phyloP scores from a whole-genome alignment of 1,139 yeast species.

The Saccharomyces hybrid region DNA sequence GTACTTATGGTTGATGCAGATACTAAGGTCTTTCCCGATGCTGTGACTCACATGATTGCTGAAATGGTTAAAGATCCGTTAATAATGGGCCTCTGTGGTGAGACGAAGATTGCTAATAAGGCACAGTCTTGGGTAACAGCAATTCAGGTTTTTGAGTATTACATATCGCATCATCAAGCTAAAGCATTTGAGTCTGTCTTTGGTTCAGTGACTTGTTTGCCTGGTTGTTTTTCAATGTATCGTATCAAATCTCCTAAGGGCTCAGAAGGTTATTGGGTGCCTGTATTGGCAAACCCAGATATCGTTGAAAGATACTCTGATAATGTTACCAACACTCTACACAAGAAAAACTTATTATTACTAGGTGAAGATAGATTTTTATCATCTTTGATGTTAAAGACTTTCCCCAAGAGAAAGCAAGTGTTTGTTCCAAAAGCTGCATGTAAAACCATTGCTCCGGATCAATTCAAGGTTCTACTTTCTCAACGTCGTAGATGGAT shows the following conservation, averaged over 20 bases:
- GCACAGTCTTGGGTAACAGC: constrained; percentile 84
- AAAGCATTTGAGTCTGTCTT: constrained; percentile 94
- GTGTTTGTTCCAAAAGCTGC: constrained; percentile 93
- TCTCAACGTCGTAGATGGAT: constrained; percentile 99
- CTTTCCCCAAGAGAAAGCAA: constrained; percentile 90
- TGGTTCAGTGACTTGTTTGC: constrained; percentile 95
- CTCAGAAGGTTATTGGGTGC: constrained; percentile 88
- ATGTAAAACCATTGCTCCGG: constrained; percentile 90
- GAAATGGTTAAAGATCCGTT: constrained; percentile 86
- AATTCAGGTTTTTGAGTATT: constrained; percentile 93
- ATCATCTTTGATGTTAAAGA: constrained; percentile 80
- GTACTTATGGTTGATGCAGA: constrained; percentile 97
- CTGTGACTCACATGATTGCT: constrained; percentile 86
- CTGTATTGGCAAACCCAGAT: constrained; percentile 91
- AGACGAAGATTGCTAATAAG: constrained; percentile 89
- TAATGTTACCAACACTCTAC: constrained; percentile 79
- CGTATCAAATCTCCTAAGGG: constrained; percentile 93
- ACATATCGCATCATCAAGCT: constrained; percentile 91
- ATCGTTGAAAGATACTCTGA: constrained; percentile 92
- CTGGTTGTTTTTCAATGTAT: constrained; percentile 96
- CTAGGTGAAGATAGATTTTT: constrained; percentile 92
- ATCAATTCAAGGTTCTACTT: constrained; percentile 65
- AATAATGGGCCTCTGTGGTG: constrained; percentile 96
- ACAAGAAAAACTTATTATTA: constrained; percentile 76
- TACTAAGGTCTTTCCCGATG: constrained; percentile 84